Evolutionary conservation across 345 rosid genomes (phyloP), one percentile per base, ranked within the genome.

Genomic region (Cardamine chenopodiifolia): DNA sequence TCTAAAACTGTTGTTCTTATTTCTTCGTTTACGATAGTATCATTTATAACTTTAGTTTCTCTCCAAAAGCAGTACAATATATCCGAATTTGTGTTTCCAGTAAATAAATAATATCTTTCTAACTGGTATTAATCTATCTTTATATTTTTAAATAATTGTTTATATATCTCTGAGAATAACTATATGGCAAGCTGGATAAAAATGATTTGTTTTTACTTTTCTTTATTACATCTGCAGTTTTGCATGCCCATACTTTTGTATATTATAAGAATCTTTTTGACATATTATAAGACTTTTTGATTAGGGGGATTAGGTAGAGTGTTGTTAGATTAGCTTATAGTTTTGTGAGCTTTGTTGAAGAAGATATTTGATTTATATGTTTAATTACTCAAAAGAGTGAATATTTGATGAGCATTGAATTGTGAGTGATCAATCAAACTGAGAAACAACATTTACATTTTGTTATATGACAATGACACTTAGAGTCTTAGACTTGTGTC

Each of bases 361-460:
- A 66, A 1, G 26, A 0, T 25, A 34, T 31, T 55, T 20, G 29
- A 7, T 61, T 61, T 61, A 25, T 62, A 14, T 48, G 50, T 40
- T 40, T 62, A 8, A 14, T 62, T 15, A 61, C 19, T 39, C 14
- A 39, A 39, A 72, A 72, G 7, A 50, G 31, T 62, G 69, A 62
- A 26, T 50, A 23, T 58, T 32, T 70, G 49, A 44, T 70, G 18
- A 48, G 57, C 47, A 59, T 31, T 60, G 8, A 42, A 7, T 40
- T 40, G 44, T 28, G 54, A 22, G 32, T 40, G 17, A 40, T 40
- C 17, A 18, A 61, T 37, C 32, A 37, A 14, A 35, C 29, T 59
- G 39, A 59, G 64, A 34, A 19, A 19, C 6, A 39, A 23, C 49
- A 22, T 62, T 23, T 8, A 0, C 14, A 8, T 62, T 40, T 4